Evolutionary conservation across 139 green algal species (phyloP).

Genomic region (Choricystis sp.): DNA sequence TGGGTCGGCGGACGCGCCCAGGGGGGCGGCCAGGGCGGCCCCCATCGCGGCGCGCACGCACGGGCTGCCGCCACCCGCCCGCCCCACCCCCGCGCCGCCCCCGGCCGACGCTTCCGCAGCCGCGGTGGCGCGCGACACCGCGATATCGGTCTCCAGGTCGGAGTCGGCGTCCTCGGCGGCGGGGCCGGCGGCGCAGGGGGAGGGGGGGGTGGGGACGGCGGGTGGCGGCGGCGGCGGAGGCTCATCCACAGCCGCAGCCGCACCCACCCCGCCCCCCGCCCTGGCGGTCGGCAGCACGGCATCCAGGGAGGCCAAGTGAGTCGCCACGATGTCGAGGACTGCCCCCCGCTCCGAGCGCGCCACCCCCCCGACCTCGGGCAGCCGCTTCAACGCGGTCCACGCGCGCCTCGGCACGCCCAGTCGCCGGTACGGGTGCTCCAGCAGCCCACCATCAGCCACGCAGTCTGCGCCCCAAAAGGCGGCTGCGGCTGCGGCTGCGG

Average conservation of each 20-base stretch:
- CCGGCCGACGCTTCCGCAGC: not conserved
- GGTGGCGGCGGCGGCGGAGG: no score
- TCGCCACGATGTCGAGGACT: not conserved
- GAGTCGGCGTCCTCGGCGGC: not conserved
- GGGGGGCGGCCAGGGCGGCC: not conserved
- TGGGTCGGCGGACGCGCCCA: no score
- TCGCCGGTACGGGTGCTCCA: conserved; percentile 23
- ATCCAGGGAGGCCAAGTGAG: not conserved
- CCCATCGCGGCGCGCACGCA: not conserved
- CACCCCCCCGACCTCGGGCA: conserved; percentile 13
- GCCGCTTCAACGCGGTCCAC: conserved; percentile 19
- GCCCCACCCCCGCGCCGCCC: no score
- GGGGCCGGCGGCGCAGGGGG: no score
- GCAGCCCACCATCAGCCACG: conserved; percentile 19
- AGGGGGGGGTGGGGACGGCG: not conserved
- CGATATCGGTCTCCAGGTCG: not conserved
- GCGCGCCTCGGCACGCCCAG: conserved; percentile 20
- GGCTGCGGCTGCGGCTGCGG: conserved; percentile 8
- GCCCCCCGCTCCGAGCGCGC: not conserved
- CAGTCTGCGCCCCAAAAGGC: conserved; percentile 56
- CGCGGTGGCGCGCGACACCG: no score
- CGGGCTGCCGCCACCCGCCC: no score
- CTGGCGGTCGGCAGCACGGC: not conserved
- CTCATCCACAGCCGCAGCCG: no score
- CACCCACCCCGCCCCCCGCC: no score